phyloP scores from a whole-genome alignment of 257 asterid species.

The Lavandula angustifolia region DNA sequence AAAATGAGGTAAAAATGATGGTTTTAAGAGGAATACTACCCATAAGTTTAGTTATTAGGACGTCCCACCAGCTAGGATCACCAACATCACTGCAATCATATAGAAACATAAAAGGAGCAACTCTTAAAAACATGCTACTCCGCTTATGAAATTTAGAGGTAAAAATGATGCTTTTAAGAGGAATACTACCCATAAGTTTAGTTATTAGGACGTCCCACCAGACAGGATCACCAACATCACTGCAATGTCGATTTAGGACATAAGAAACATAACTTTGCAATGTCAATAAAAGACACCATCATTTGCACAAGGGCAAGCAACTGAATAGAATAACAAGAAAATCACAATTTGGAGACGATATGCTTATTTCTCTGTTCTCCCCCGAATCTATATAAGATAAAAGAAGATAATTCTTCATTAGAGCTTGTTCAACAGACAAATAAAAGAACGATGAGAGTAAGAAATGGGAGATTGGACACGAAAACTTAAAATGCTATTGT shows the following conservation, averaged over 20 bases:
- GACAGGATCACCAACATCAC: conserved; percentile 81
- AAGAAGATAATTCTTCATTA: no score
- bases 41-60: conserved; percentile 87
- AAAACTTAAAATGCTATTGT: no score
- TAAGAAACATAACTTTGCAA: conserved; percentile 10
- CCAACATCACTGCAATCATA: conserved; percentile 74
- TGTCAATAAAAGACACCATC: no score
- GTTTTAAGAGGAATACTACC: conserved; percentile 49
- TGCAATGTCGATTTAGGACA: conserved; percentile 36
- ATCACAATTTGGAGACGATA: no score
- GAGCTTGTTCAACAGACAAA: no score
- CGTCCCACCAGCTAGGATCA: conserved; percentile 98
- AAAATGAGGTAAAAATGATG: conserved; percentile 19
- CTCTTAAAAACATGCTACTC: conserved; percentile 36
- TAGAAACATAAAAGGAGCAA: conserved; percentile 32
- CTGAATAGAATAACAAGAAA: conserved; percentile 14
- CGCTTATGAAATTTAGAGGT: conserved; percentile 23
- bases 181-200: conserved; percentile 73
- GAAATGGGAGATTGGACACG: no score
- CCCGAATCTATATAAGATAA: no score
- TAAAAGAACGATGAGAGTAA: no score
- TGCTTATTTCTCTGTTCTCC: no score
- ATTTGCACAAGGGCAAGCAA: conserved; percentile 19
- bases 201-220: conserved; percentile 99
- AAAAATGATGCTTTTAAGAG: conserved; percentile 19